These are phyloP conservation scores for Quillaja saponaria DNA, from an alignment of 306 rosid species.

Conservation along the genomic window DNA sequence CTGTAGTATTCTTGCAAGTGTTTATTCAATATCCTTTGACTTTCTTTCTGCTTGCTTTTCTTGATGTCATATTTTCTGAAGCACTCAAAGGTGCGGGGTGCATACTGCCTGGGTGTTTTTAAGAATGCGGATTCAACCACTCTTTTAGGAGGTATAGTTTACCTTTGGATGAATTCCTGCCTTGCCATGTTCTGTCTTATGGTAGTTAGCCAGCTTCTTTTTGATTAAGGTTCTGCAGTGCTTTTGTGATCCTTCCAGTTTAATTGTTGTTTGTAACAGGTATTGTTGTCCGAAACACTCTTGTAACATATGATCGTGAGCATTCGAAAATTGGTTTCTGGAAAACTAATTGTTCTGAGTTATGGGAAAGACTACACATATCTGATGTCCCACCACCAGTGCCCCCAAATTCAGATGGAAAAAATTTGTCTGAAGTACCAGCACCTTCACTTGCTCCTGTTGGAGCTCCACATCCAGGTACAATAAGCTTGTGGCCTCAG, in stretches of 20 bases:
- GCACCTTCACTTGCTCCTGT: conserved; percentile 67
- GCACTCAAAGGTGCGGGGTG: conserved; percentile 90
- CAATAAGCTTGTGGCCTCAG: conserved; percentile 22
- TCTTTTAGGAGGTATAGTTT: conserved; percentile 84
- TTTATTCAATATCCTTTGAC: conserved; percentile 26
- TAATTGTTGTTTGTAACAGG: conserved; percentile 46
- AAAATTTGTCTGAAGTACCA: conserved; percentile 33
- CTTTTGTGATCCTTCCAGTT: conserved; percentile 13
- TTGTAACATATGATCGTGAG: conserved; percentile 87
- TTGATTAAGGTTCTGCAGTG: conserved; percentile 14
- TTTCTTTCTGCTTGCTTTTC: conserved; percentile 28
- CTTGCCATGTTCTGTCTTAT: conserved; percentile 25
- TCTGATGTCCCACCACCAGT: conserved; percentile 52
- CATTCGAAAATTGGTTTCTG: conserved; percentile 81
- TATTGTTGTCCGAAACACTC: conserved; percentile 86
- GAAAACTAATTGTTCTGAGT: conserved; percentile 97
- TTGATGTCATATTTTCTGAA: conserved; percentile 41
- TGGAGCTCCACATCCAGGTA: conserved; percentile 60
- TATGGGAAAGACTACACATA: conserved; percentile 75
- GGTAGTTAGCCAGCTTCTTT: conserved; percentile 14
- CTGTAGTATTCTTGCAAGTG: conserved; percentile 26
- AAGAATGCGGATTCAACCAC: conserved; percentile 88
- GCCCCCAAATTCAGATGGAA: conserved; percentile 46
- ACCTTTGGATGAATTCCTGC: conserved; percentile 6
- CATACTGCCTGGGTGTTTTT: conserved; percentile 91